Evolutionary conservation across 768 basidiomycete genomes (phyloP), one percentile per base, ranked within the genome.

Genomic region (Mycena indigotica): DNA sequence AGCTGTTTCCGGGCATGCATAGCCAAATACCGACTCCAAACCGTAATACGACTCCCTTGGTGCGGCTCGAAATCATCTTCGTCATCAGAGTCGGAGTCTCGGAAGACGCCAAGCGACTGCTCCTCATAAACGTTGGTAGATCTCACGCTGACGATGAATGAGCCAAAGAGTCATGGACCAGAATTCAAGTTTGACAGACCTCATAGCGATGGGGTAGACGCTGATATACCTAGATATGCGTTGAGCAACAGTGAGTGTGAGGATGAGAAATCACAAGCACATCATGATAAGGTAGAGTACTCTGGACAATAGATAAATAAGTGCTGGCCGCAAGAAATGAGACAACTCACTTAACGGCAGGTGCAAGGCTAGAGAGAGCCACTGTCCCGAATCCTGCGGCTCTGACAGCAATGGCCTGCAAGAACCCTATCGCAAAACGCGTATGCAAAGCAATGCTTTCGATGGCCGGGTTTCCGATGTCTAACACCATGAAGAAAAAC

Each of bases 81-180:
- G 2, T 76, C 76, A 15, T 79, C 75, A n/a, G 82, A 73, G 0
- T 80, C 77, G 13, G 83, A 78, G 3, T 82, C 75, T 2, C 77
- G 73, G 65, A 87, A 95, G 44, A 95, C 75, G 2, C 94, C 96
- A 23, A 98, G 80, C 0, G 93, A 95, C 52, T 84, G 86, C 65
- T 97, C 95, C 71, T 99, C 96, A 68, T 98, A 97, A 0, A 93
- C 92, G 64, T 93, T 93, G 45, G 89, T 88, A n/a, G 92, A 88
- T 12, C 96, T 92, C 21, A 98, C 92, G 69, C 91, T 91, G 4
- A 17, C n/a, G 10, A 23, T 58, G 23, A 55, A 41, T 44, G 6
- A 6, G 24, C 10, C 12, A 2, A 26, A 53, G n/a, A 12, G 4
- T 23, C 15, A 30, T 25, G n/a, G 5, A 26, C 8, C 16, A n/a